A percentile compares a stretch with the other conserved stretches of the same genome.
Conservation (phyloP, 2,329 filamentous ascomycete genomes). For the Pseudogymnoascus destructans region DNA sequence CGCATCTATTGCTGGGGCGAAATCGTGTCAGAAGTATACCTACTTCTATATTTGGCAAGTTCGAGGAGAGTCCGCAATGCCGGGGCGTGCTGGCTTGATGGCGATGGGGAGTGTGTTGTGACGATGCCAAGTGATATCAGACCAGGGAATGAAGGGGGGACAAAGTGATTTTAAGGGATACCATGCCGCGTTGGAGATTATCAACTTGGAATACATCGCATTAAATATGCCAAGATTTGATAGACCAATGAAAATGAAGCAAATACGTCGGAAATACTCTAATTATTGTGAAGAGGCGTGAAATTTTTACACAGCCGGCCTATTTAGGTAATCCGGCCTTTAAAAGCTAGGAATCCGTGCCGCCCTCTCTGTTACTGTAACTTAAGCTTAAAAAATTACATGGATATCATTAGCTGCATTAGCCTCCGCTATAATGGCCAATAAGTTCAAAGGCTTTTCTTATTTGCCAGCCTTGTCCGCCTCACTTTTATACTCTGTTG, state of each 20-base stretch:
- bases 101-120: slow-evolving; percentile 41
- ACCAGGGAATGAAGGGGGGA: not conserved
- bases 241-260: not conserved
- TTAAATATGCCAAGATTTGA: not conserved
- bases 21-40: slow-evolving; percentile 57
- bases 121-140: slow-evolving; percentile 34
- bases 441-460: not conserved
- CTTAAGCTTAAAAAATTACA: not conserved
- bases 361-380: not conserved
- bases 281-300: no score
- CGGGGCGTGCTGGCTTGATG: slow-evolving; percentile 54
- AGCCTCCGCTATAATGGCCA: no score
- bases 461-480: not conserved
- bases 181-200: not conserved
- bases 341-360: not conserved
- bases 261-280: not conserved
- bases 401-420: not conserved
- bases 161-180: not conserved
- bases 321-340: not conserved
- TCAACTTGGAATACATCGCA: not conserved
- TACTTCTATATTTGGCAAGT: slow-evolving; percentile 62
- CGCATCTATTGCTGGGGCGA: slow-evolving; percentile 68
- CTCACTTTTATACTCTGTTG: not conserved
- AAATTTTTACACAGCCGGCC: not conserved
- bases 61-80: slow-evolving; percentile 45